Evolutionary conservation across 2,329 filamentous ascomycete species (phyloP), one percentile per base, ranked within the genome.

Genomic region (Sphaerulina vaccinii): DNA sequence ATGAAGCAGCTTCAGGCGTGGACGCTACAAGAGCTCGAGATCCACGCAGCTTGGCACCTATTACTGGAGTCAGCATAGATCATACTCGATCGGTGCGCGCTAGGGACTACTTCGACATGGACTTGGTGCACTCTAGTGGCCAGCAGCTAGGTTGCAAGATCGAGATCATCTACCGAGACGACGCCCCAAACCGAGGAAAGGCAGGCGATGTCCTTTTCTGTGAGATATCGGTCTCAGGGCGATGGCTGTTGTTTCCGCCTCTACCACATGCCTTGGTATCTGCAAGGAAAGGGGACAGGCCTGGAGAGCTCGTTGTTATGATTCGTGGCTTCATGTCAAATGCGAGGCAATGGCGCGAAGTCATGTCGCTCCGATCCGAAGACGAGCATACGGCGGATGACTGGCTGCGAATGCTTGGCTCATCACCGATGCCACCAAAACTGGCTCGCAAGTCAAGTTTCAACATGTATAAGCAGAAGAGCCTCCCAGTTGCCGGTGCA

Each of bases 241-340:
- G 84, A 47, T 97, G 90, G 84, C 79, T 99, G 3, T 79, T 99
- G 0, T 96, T 99, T 64, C 87, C 91, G n/a, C 92, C 93, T 1
- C 78, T 96, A n/a, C 78, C 85, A 15, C 78, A 83, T 57, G 77
- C 79, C 29, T 79, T 82, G 54, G 79, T 95, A 16, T 97, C 93
- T 10, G 89, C 90, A 43, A 84, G 92, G 33, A 83, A 79, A 54
- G 90, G 90, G 10, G 85, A 90, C 32, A 69, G 73, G n/a, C 77
- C 80, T 46, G 80, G 83, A 22, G 85, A 95, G 59, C 79, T 97
- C 55, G 79, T 96, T 7, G 75, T 95, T 53, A 96, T 97, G 91
- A 79, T 96, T 49, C 84, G 90, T 52, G 90, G 90, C 35, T 75
- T 75, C 56, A 80, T 82, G 32, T 80, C 78, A 6, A 75, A 76